These are phyloP conservation scores for Leishmania lainsoni DNA, from an alignment of 208 protist genomes.

Conservation along the genomic window DNA sequence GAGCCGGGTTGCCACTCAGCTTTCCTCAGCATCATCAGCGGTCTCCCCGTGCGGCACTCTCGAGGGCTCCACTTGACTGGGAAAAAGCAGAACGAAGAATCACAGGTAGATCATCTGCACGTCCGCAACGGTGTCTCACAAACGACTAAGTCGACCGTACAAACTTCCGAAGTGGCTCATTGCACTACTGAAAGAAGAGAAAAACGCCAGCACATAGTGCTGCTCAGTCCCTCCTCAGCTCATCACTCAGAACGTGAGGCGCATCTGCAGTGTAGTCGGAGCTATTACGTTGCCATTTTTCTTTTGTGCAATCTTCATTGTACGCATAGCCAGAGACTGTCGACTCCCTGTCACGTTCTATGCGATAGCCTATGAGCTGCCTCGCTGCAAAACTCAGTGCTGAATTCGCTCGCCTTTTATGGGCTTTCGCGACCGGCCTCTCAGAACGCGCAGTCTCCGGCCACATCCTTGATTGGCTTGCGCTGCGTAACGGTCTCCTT, in stretches of 20 bases:
- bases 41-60: neutral
- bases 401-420: neutral
- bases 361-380: neutral
- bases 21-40: neutral
- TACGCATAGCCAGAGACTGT: neutral
- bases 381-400: neutral
- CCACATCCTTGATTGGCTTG: conserved; percentile 60
- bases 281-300: neutral
- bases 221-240: neutral
- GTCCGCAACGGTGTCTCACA: neutral
- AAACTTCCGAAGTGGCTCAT: neutral
- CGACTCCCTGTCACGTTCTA: neutral
- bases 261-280: neutral
- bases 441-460: conserved; percentile 19
- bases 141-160: neutral
- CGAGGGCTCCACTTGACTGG: neutral
- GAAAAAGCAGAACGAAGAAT: neutral
- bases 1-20: neutral
- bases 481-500: conserved; percentile 83
- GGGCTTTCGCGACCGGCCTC: too few relatives aligned
- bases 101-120: neutral
- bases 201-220: neutral
- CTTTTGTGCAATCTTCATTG: neutral
- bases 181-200: neutral
- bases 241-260: neutral